Base-by-base conservation (phyloP, 2,329 filamentous ascomycete species). In the Alternaria triticina region DNA sequence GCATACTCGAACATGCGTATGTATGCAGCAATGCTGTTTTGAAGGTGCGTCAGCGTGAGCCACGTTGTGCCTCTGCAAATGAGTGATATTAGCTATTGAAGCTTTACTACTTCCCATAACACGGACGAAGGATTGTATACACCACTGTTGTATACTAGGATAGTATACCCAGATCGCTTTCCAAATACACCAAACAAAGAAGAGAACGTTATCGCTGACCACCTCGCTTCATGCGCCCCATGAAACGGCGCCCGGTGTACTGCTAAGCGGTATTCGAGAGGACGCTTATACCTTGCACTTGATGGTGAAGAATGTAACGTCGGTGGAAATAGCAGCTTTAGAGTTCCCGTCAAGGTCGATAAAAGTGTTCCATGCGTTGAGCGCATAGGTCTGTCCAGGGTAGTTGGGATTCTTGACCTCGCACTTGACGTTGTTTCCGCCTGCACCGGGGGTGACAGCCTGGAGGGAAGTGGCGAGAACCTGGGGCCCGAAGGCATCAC, bases 331-430 rank as follows among this genome's bases (percentile, higher is more conserved):
- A 10, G 47, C 47, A 22, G 27, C 47, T 2, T 57, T 25, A 13
- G 33, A 11, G 13, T 58, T 40, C 3, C 61, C 64, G 50, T 70
- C 66, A 15, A 70, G 47, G 30, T 69, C 61, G n/a, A 64, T 36
- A 52, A 62, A 69, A 6, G 68, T 70, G 43, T 55, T 60, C 57
- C 33, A 33, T 17, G 62, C 61, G n/a, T 64, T 68, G 47, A 70
- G 43, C 13, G 25, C 11, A 2, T 33, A 12, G 12, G 23, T 28
- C 5, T 28, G 46, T 23, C 6, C 52, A 8, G 28, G 25, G 13
- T 22, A n/a, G n/a, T 49, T 47, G 12, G 56, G 61, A 36, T 60
- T 22, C 15, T 22, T 30, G 5, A 63, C 22, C n/a, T 25, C 52
- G 30, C 61, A 64, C 7, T 25, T 22, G 2, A 64, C 40, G 22